Evolutionary conservation across 768 basidiomycete genomes (phyloP).

Genomic region (Rhodocollybia butyracea): DNA sequence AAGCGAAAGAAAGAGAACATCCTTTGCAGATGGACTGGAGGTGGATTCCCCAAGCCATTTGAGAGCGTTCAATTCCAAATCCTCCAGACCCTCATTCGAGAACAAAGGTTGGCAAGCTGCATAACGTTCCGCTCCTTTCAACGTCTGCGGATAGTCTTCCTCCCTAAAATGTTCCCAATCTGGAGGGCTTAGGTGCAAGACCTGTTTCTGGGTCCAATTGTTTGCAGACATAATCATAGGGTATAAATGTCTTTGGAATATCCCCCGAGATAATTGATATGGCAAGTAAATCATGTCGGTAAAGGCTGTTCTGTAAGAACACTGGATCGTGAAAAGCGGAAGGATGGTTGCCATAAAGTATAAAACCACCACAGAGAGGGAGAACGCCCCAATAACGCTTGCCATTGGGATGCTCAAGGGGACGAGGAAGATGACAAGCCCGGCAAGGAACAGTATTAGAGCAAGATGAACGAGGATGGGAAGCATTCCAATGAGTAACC

Average conservation of each 20-base stretch:
- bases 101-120: no score
- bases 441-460: neutral
- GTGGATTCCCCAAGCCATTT: neutral
- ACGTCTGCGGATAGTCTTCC: no score
- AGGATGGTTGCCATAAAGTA: neutral
- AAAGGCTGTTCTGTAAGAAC: neutral
- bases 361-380: neutral
- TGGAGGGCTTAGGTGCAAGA: no score
- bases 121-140: no score
- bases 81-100: neutral
- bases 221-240: no score
- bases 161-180: no score
- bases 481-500: neutral
- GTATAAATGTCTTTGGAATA: neutral
- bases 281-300: no score
- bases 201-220: no score
- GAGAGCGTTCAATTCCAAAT: neutral
- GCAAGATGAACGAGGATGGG: neutral
- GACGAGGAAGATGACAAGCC: neutral
- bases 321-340: neutral
- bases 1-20: neutral
- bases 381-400: neutral
- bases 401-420: neutral
- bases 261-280: no score
- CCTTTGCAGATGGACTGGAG: neutral